phyloP scores from a whole-genome alignment of 805 yeast species.

The Candida anglica region DNA sequence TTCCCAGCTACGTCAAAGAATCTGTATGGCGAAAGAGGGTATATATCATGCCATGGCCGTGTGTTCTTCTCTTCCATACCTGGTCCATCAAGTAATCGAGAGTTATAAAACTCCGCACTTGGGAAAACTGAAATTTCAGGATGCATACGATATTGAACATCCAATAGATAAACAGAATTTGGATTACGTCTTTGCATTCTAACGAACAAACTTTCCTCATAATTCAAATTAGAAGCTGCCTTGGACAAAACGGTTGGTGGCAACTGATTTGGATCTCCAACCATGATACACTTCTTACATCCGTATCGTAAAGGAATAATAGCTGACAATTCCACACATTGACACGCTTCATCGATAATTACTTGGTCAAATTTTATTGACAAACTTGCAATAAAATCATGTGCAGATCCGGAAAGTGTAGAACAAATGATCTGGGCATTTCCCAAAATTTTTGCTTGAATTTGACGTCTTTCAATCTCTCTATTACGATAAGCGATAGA shows the following conservation, averaged over 20 bases:
- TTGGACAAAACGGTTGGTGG: slow-evolving; percentile 96
- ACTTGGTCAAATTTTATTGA: slow-evolving; percentile 84
- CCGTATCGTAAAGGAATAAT: slow-evolving; percentile 92
- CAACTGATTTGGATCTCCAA: slow-evolving; percentile 96
- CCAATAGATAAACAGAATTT: slow-evolving; percentile 63
- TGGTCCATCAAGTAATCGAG: slow-evolving; percentile 72
- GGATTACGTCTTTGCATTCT: slow-evolving; percentile 75
- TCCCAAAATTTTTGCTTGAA: slow-evolving; percentile 67
- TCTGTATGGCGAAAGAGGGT: slow-evolving; percentile 65
- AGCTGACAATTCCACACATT: slow-evolving; percentile 89
- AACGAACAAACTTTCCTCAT: slow-evolving; percentile 91
- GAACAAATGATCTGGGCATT: slow-evolving; percentile 86
- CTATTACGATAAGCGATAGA: slow-evolving; percentile 66
- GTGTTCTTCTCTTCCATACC: slow-evolving; percentile 56
- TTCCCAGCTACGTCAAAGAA: slow-evolving; percentile 64
- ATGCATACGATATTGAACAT: slow-evolving; percentile 97
- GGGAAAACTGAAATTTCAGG: slow-evolving; percentile 89
- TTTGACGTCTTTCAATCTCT: slow-evolving; percentile 72
- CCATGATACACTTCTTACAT: slow-evolving; percentile 87
- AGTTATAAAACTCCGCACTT: slow-evolving; percentile 73
- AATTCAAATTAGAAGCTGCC: slow-evolving; percentile 72
- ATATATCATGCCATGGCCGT: slow-evolving; percentile 70
- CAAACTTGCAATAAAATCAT: slow-evolving; percentile 72
- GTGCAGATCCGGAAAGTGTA: slow-evolving; percentile 92
- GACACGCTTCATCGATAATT: slow-evolving; percentile 95